Percentiles rank a stretch among this genome's conserved stretches.
Evolutionary conservation across 2,329 filamentous ascomycete genomes (phyloP).

Genomic region (Clonostachys rosea): DNA sequence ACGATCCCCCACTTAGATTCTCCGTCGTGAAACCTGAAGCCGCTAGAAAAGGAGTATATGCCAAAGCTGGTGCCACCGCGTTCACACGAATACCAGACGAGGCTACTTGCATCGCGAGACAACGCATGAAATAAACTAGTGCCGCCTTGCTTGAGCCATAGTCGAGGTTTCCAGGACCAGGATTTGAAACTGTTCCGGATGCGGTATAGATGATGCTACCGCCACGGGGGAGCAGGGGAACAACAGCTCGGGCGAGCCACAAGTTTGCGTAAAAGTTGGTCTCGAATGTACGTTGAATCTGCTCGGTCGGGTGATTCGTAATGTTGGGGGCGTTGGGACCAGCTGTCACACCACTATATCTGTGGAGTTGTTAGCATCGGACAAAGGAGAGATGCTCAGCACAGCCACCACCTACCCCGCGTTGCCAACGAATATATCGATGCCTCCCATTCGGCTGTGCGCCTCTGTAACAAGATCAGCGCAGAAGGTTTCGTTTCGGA

Average conservation of each 20-base stretch:
- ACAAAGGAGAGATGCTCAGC: not conserved
- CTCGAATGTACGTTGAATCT: not conserved
- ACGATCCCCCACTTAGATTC: not conserved
- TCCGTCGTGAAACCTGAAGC: not conserved
- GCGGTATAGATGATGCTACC: slow-evolving; percentile 50
- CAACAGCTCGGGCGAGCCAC: not conserved
- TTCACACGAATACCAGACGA: slow-evolving; percentile 52
- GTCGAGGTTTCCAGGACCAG: slow-evolving; percentile 44
- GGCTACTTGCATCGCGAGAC: slow-evolving; percentile 44
- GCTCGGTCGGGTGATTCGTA: not conserved
- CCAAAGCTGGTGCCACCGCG: slow-evolving; percentile 28
- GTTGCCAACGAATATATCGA: slow-evolving; percentile 1
- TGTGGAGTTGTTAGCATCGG: not conserved
- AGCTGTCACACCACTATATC: not conserved
- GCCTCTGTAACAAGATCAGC: not conserved
- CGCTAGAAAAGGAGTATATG: not conserved
- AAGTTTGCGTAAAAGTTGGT: not conserved
- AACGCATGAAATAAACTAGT: slow-evolving; percentile 49
- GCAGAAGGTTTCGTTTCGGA: not conserved
- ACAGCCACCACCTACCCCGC: slow-evolving; percentile 24
- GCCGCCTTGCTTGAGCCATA: slow-evolving; percentile 55
- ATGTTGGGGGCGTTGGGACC: not conserved
- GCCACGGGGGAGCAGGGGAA: slow-evolving; percentile 34
- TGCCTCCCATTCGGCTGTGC: not conserved
- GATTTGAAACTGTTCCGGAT: slow-evolving; percentile 48